Evolutionary conservation across 2,329 filamentous ascomycete genomes (phyloP).

Genomic region (Curvularia lunata): DNA sequence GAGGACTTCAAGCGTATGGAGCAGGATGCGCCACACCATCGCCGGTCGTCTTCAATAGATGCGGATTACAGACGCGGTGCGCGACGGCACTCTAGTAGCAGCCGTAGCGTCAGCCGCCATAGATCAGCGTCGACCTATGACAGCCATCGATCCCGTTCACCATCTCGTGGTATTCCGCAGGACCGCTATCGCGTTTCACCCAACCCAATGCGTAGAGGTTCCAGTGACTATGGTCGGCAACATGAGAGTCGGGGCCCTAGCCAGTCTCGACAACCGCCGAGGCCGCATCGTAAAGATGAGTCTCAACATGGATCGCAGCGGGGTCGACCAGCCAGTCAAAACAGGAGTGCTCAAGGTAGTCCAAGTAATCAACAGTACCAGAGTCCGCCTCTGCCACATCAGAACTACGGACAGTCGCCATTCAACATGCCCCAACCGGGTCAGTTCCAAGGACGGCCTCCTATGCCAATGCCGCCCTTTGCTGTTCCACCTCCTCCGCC

Average conservation of each 20-base stretch:
- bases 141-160: slow-evolving; percentile 20
- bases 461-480: slow-evolving; percentile 26
- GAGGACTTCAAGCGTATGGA: slow-evolving; percentile 29
- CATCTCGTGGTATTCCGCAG: slow-evolving; percentile 20
- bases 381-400: slow-evolving; percentile 8
- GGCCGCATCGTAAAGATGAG: slow-evolving; percentile 12
- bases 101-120: slow-evolving; percentile 23
- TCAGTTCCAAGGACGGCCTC: slow-evolving; percentile 29
- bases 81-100: slow-evolving; percentile 19
- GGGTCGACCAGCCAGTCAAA: slow-evolving; percentile 9
- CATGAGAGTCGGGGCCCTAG: slow-evolving; percentile 17
- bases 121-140: slow-evolving; percentile 27
- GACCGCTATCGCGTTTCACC: slow-evolving; percentile 23
- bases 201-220: slow-evolving; percentile 9
- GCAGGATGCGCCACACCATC: slow-evolving; percentile 20
- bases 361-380: slow-evolving; percentile 16
- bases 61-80: slow-evolving; percentile 23
- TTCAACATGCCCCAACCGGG: slow-evolving; percentile 27
- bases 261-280: slow-evolving; percentile 17
- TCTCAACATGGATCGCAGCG: slow-evolving; percentile 21
- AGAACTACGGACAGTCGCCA: slow-evolving; percentile 16
- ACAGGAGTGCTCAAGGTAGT: slow-evolving; percentile 11
- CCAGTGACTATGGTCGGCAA: slow-evolving; percentile 17
- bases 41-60: slow-evolving; percentile 24
- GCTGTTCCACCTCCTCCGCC: slow-evolving; percentile 28